Evolutionary conservation across 371 early-diverging fungal genomes (phyloP), one percentile per base, ranked within the genome.

Genomic region (Gilbertella persicaria): DNA sequence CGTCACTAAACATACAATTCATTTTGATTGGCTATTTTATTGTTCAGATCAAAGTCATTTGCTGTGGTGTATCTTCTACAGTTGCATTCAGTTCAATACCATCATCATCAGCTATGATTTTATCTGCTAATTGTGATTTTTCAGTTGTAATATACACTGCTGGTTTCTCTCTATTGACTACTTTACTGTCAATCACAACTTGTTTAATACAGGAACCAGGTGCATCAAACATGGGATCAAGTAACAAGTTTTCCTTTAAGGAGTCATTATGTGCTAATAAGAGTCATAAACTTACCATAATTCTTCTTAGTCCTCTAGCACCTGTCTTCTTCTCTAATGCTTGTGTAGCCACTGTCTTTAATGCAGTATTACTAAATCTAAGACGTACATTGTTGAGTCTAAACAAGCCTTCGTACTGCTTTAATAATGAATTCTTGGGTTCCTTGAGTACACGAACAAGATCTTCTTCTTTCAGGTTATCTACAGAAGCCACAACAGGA

Each of bases 291-390:
- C 37, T 55, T 78, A 56, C 85, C 89, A 94, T 88, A 44, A 94
- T 92, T 9, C 92, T 72, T 35, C 94, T 78, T 48, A 95, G 67
- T 5, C 96, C 96, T 29, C 96, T 82, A 12, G 96, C 96, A 14
- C 96, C 96, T 0, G 93, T 94, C 53, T 89, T 87, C 57, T 90
- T 92, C 53, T 85, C 83, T 13, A 88, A 78, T 1, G 94, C 94
- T 50, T 83, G 78, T 35, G 80, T 67, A 7, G 93, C 94, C 49
- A 95, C 85, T 10, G 73, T 54, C 16, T 69, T 69, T 7, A 95
- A 76, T 12, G 93, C 89, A 1, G 68, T 55, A n/a, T 83, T 70
- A 13, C 91, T 87, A 53, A 94, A 90, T 3, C 82, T 76, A 23
- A 94, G 67, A 37, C 85, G 78, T 14, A 73, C 65, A 35, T 86